Percentiles rank a stretch among this genome's conserved stretches.
These are phyloP conservation scores for Paulownia fortunei DNA, from an alignment of 257 asterid species.

Conservation along the genomic window DNA sequence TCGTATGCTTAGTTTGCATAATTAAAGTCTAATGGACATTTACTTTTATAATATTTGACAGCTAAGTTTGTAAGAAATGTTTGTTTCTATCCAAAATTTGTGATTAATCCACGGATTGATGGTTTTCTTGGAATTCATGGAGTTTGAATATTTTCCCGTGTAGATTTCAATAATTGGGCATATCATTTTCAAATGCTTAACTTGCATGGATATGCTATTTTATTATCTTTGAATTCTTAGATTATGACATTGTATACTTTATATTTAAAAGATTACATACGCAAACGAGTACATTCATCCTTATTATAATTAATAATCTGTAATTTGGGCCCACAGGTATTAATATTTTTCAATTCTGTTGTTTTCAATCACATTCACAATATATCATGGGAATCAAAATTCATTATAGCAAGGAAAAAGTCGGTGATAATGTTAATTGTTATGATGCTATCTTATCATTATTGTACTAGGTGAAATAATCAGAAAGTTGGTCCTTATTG, in stretches of 20 bases:
- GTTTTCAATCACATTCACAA: conserved; percentile 37
- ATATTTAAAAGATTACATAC: conserved; percentile 21
- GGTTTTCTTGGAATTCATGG: background rate
- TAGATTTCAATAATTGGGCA: background rate
- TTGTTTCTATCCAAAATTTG: background rate
- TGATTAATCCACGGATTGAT: background rate
- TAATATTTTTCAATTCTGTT: conserved; percentile 29
- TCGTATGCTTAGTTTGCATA: conserved; percentile 2
- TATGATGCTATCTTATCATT: conserved; percentile 19
- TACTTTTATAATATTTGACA: background rate
- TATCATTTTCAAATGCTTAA: background rate
- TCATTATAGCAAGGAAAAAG: background rate
- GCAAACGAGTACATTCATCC: conserved; percentile 37
- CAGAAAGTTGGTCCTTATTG: conserved; percentile 9
- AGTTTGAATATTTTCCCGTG: background rate
- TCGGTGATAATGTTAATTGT: conserved; percentile 15
- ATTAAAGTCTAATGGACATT: background rate
- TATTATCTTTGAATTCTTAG: conserved; percentile 9
- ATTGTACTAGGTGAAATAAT: conserved; percentile 25
- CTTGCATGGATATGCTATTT: conserved; percentile 32
- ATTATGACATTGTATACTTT: conserved; percentile 1
- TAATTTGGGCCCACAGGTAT: conserved; percentile 46
- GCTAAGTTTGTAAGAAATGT: background rate
- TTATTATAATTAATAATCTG: conserved; percentile 28
- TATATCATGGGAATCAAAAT: conserved; percentile 30